Base-by-base conservation (phyloP, 371 early-diverging fungal species). In the Catenaria anguillulae region DNA sequence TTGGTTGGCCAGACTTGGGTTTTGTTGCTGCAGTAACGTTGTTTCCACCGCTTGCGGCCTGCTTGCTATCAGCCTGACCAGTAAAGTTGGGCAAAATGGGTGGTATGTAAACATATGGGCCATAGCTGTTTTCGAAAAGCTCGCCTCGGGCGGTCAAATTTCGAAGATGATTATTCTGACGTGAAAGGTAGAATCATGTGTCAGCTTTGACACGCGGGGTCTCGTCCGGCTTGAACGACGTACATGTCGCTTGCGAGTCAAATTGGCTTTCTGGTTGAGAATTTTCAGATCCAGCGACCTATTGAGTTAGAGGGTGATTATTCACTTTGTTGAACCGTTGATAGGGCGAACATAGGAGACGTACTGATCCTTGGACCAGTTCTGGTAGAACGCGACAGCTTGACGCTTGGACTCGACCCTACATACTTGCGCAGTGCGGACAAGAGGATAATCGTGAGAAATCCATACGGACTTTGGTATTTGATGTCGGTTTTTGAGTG, bases 281-380 rank as follows among this genome's bases (percentile, higher is more conserved):
- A 46, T 46, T 24, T 46, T 46, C n/a, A 46, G 46, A 23, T 46
- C 46, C 10, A 46, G n/a, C n/a, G n/a, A n/a, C n/a, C n/a, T n/a
- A n/a, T n/a, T n/a, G n/a, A n/a, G n/a, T n/a, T n/a, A n/a, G n/a
- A n/a, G n/a, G n/a, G n/a, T n/a, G n/a, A n/a, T n/a, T n/a, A n/a
- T n/a, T n/a, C n/a, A n/a, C n/a, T n/a, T n/a, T n/a, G n/a, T n/a
- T 46, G n/a, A 24, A 46, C 24, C 46, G 21, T 19, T 37, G 37
- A 37, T 13, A 37, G 4, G 37, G 13, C 4, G 8, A 37, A 37
- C 37, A 13, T 13, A 13, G 4, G 8, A 37, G 37, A 1, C 46
- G 24, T 23, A 46, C 46, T 46, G 46, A 21, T 46, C 46, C 46
- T 46, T 46, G 46, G n/a, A 46, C 46, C 46, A 46, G 46, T 46